A percentile compares a stretch with the other conserved stretches of the same genome.
Conservation (phyloP, 495 filamentous ascomycete species). For the Trichocladium antarcticum region DNA sequence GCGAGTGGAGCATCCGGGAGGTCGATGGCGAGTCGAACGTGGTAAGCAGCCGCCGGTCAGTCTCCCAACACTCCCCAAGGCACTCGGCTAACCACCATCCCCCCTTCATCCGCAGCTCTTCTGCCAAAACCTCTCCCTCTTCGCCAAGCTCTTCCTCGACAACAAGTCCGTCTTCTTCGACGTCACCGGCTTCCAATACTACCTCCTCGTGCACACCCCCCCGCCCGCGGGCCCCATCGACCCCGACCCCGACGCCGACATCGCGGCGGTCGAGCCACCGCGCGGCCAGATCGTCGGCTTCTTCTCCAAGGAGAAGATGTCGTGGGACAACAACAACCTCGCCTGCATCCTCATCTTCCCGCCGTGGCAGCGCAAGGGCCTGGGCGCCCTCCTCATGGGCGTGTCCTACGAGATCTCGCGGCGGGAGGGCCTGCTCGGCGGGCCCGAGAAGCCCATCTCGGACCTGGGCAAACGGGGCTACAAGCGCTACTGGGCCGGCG, state of each 20-base stretch:
- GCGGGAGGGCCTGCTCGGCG: conserved; percentile 73
- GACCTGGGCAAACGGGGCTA: conserved; percentile 74
- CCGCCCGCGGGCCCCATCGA: conserved; percentile 34
- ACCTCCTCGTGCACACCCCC: conserved; percentile 66
- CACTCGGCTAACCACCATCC: background rate
- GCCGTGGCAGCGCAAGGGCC: conserved; percentile 81
- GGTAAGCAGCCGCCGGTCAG: conserved; percentile 31
- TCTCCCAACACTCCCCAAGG: background rate
- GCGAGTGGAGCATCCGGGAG: conserved; percentile 63
- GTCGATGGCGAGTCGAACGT: conserved; percentile 79
- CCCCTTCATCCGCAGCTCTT: conserved; percentile 50
- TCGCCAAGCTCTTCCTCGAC: conserved; percentile 95
- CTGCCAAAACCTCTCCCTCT: conserved; percentile 88
- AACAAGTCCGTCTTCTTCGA: conserved; percentile 99
- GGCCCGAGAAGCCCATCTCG: conserved; percentile 86
- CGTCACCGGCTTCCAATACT: conserved; percentile 89
- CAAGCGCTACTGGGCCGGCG: conserved; percentile 69
- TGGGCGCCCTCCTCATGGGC: conserved; percentile 84
- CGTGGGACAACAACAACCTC: conserved; percentile 97
- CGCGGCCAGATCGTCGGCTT: conserved; percentile 68
- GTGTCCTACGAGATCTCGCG: conserved; percentile 86
- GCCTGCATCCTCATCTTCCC: conserved; percentile 96
- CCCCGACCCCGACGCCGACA: conserved; percentile 17
- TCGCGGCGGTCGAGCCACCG: conserved; percentile 7
- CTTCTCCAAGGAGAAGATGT: conserved; percentile 97